Evolutionary conservation across 345 rosid genomes (phyloP).

Genomic region (Brassica rapa): DNA sequence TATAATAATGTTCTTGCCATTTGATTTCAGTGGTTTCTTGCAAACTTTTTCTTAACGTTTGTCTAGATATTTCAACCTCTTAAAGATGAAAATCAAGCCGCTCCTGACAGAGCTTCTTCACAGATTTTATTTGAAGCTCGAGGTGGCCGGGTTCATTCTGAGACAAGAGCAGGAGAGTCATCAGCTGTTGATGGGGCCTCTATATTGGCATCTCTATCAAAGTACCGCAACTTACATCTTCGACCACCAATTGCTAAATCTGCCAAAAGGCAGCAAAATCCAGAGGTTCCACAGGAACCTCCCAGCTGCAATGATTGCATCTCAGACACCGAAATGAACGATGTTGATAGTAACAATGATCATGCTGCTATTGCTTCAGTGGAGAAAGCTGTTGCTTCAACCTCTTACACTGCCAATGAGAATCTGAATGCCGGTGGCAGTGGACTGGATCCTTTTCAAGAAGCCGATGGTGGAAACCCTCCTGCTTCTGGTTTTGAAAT

Average conservation of each 20-base stretch:
- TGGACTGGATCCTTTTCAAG: conserved; percentile 59
- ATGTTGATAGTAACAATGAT: conserved; percentile 55
- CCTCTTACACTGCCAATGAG: conserved; percentile 55
- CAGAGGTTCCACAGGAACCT: conserved; percentile 57
- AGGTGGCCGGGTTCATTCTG: conserved; percentile 63
- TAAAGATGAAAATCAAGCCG: not conserved
- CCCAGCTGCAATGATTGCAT: conserved; percentile 53
- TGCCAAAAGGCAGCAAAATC: conserved; percentile 54
- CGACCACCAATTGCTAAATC: conserved; percentile 63
- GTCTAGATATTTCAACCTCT: conserved; percentile 40
- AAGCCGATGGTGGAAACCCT: conserved; percentile 52
- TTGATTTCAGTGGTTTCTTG: conserved; percentile 4
- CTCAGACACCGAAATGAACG: conserved; percentile 75
- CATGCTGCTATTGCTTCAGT: conserved; percentile 50
- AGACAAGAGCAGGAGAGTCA: conserved; percentile 80
- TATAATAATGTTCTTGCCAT: not conserved
- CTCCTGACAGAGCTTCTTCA: not conserved
- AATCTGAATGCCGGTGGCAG: conserved; percentile 49
- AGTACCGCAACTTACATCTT: conserved; percentile 55
- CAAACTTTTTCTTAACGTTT: conserved; percentile 52
- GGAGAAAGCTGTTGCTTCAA: conserved; percentile 56
- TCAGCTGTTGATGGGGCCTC: conserved; percentile 91
- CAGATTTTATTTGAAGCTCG: conserved; percentile 58
- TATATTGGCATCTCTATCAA: conserved; percentile 81
- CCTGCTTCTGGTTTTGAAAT: conserved; percentile 59